Evolutionary conservation across 352 stramenopile genomes (phyloP), one percentile per base, ranked within the genome.

Genomic region (Globisporangium lucens): DNA sequence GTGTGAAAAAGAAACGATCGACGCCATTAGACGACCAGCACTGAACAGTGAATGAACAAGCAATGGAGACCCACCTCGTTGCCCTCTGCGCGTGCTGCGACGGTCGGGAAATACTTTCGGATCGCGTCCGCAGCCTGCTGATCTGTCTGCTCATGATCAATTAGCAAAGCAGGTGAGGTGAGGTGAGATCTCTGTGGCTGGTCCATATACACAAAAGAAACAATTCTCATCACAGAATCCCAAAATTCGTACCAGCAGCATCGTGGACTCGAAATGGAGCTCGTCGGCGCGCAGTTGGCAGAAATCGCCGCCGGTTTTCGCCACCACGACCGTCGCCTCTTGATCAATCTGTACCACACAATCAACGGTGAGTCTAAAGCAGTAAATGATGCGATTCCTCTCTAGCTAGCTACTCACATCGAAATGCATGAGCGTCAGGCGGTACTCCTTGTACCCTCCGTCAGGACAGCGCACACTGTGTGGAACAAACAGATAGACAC

Each of bases 371-470:
- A 51, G 43, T 51, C 43, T 24, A 13, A 49, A 2, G 41, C 41
- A 47, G 20, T 15, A n/a, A 22, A 43, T 24, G 10, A 24, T 38
- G 43, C 4, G 27, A 47, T 49, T 15, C 24, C 15, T 20, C 6
- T 49, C 15, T 49, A n/a, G n/a, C 41, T 22, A 15, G 2, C 38
- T 20, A 56, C 66, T 12, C 51, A 83, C 76, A 35, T 72, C 70
- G 72, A 89, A 91, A 63, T 89, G 75, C 51, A 89, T 72, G 29
- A 91, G 66, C 52, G 79, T 89, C 52, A 91, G 62, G 6, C 71
- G 64, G 72, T 81, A 91, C 64, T 87, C 78, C 67, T 86, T 75
- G 69, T 88, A 91, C 7, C 83, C 83, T 69, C 83, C 83, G 69
- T 91, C 77, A 1, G 81, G 79, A 76, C 83, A 91, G 30, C 73